Evolutionary conservation across 768 basidiomycete species (phyloP), one percentile per base, ranked within the genome.

Genomic region (Lentinula raphanica): DNA sequence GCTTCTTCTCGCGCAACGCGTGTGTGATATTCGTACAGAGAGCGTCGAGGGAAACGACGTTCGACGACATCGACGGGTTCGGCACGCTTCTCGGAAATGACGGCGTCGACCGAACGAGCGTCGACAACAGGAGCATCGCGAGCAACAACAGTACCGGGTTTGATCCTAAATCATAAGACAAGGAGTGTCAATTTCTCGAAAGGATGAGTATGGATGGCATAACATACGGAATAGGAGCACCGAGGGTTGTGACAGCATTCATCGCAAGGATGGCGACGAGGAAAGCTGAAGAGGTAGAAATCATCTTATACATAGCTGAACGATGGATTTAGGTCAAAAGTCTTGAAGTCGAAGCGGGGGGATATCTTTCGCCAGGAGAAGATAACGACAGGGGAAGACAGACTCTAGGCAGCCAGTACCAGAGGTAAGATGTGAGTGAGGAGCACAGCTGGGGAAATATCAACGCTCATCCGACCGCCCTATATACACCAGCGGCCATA

Each of bases 381-480:
- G 54, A 56, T 56, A 45, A 53, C 54, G 54, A 56, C 54, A 28
- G 15, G 44, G 54, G 42, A 56, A 56, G 54, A 56, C 54, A 56
- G 54, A 56, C 54, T 56, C 54, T 54, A 54, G 54, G 54, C 54
- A 56, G 45, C 54, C 54, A 28, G 54, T 46, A 46, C 54, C 54
- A 56, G 40, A 56, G 54, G 40, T 28, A 32, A 46, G 51, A 53
- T 53, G 32, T 56, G 54, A 56, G 42, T 44, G 42, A 44, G n/a
- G 42, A 44, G 54, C 54, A 25, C 54, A 56, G 54, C 54, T 56
- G 42, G 36, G 40, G 40, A 44, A 56, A n/a, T n/a, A n/a, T 28
- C 28, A 5, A 19, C 13, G 31, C 2, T 12, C 50, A 21, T 15
- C 6, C 17, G 2, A 31, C 38, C 53, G n/a, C 25, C 8, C 25